phyloP scores from a whole-genome alignment of 257 asterid genomes.

The Lavandula angustifolia region DNA sequence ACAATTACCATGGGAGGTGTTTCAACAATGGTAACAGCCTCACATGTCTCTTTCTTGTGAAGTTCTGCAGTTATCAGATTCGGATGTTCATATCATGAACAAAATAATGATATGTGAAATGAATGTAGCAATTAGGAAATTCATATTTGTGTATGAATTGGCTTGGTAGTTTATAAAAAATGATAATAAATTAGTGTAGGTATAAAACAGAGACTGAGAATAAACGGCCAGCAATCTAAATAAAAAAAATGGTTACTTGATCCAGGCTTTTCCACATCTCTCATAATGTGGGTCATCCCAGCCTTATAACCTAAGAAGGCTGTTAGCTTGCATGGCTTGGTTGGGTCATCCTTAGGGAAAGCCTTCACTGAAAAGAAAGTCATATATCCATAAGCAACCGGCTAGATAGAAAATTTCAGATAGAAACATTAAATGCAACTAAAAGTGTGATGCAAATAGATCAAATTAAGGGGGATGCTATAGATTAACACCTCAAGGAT shows the following conservation, averaged over 20 bases:
- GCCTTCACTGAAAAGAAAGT: constrained; percentile 55
- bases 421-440: not conserved
- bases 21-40: constrained; percentile 57
- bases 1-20: constrained; percentile 68
- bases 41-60: constrained; percentile 69
- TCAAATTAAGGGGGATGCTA: too few relatives aligned
- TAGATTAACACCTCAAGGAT: too few relatives aligned
- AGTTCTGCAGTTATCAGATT: constrained; percentile 45
- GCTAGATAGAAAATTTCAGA: not conserved
- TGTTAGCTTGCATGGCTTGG: constrained; percentile 55
- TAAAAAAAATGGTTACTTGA: constrained; percentile 41
- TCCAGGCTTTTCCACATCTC: constrained; percentile 68
- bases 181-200: not conserved
- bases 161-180: not conserved
- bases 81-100: not conserved
- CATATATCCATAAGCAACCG: not conserved
- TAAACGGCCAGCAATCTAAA: not conserved
- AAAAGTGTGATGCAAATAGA: too few relatives aligned
- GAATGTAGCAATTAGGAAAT: not conserved
- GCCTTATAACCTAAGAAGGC: constrained; percentile 64
- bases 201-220: not conserved
- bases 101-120: not conserved
- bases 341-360: constrained; percentile 63
- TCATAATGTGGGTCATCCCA: constrained; percentile 67
- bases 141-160: too few relatives aligned